phyloP scores from a whole-genome alignment of 2,329 filamentous ascomycete species.

The Colletotrichum graminicola region DNA sequence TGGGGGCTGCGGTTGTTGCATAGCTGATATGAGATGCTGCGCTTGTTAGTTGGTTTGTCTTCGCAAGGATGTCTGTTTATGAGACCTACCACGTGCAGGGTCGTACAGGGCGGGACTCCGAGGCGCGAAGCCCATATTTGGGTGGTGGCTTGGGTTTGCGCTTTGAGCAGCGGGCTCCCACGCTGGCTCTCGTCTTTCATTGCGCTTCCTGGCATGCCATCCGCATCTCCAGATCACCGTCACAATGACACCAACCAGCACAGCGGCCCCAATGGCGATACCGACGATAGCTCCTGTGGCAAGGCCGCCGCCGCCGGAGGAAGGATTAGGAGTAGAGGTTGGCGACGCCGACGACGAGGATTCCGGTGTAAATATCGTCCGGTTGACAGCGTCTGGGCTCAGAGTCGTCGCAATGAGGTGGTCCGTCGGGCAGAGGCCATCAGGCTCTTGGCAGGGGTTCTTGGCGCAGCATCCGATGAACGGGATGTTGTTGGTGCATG shows the following conservation, averaged over 20 bases:
- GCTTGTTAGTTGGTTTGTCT: neutral
- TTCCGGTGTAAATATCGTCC: slow-evolving; percentile 39
- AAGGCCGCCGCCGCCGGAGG: slow-evolving; percentile 26
- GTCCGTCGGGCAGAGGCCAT: slow-evolving; percentile 45
- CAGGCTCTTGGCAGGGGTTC: slow-evolving; percentile 49
- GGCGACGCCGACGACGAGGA: neutral
- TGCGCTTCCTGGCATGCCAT: slow-evolving; percentile 39
- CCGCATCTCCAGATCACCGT: slow-evolving; percentile 38
- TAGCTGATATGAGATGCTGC: slow-evolving; percentile 20
- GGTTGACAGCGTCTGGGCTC: slow-evolving; percentile 42
- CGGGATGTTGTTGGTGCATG: slow-evolving; percentile 49
- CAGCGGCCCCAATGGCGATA: slow-evolving; percentile 43
- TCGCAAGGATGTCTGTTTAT: too few species aligned
- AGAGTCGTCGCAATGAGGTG: slow-evolving; percentile 47
- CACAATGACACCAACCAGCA: slow-evolving; percentile 31
- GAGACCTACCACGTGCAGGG: slow-evolving; percentile 22
- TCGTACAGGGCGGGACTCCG: slow-evolving; percentile 28
- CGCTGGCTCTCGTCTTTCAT: slow-evolving; percentile 33
- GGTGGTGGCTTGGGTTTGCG: slow-evolving; percentile 24
- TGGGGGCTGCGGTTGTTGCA: slow-evolving; percentile 18
- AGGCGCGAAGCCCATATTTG: slow-evolving; percentile 36
- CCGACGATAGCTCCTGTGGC: slow-evolving; percentile 41
- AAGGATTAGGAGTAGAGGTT: neutral
- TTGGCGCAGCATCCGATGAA: slow-evolving; percentile 56
- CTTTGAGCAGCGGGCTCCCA: slow-evolving; percentile 28